Evolutionary conservation across 768 basidiomycete species (phyloP).

Genomic region (Austroboletus festivus): DNA sequence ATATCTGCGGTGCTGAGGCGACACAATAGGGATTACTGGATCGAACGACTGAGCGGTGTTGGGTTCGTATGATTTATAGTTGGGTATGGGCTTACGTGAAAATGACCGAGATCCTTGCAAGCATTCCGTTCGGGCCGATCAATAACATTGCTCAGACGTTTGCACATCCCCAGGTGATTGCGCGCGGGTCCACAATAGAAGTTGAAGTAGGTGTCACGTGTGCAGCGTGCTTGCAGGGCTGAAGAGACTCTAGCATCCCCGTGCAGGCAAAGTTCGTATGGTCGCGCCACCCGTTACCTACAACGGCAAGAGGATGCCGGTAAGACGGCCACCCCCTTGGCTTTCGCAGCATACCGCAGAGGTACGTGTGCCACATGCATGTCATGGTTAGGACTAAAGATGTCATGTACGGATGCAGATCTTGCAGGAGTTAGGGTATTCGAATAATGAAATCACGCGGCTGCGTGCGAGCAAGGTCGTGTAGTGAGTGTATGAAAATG

Average conservation of each 20-base stretch:
- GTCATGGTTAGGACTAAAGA: not conserved
- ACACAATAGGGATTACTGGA: constrained; percentile 68
- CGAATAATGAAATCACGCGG: constrained; percentile 36
- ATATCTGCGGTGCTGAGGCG: constrained; percentile 61
- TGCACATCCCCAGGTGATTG: constrained; percentile 80
- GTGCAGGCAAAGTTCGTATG: constrained; percentile 73
- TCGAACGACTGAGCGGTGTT: constrained; percentile 67
- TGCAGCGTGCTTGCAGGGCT: constrained; percentile 24
- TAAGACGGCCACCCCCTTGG: constrained; percentile 80
- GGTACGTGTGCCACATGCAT: constrained; percentile 37
- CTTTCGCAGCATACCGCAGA: constrained; percentile 81
- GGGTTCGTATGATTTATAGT: constrained; percentile 51
- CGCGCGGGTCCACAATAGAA: constrained; percentile 71
- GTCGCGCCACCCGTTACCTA: constrained; percentile 80
- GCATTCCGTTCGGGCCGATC: constrained; percentile 87
- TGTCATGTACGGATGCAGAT: constrained; percentile 28
- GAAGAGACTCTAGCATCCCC: constrained; percentile 56
- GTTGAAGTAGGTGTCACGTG: constrained; percentile 60
- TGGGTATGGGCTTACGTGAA: constrained; percentile 4
- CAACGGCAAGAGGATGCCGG: constrained; percentile 74
- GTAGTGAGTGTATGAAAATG: constrained; percentile 25
- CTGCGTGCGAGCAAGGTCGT: constrained; percentile 44
- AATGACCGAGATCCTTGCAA: constrained; percentile 26
- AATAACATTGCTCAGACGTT: constrained; percentile 90
- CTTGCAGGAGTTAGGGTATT: constrained; percentile 43